Base-by-base conservation (phyloP, 805 yeast species). In the Wickerhamiella qilinensis region DNA sequence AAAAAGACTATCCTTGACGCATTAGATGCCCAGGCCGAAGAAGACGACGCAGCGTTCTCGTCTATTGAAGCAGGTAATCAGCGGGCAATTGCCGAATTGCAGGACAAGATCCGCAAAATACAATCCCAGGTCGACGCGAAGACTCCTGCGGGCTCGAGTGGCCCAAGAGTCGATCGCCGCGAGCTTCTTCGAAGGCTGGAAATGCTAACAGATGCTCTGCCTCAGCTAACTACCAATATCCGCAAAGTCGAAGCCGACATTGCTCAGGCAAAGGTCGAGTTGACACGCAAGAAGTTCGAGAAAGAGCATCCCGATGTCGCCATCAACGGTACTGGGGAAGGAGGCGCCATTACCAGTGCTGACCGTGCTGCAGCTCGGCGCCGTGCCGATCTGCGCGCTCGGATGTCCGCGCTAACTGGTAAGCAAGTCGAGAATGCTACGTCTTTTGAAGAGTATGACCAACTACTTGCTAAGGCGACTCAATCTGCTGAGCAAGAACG, bases 401-500 rank as follows among this genome's bases (percentile, higher is more conserved):
- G 94, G 48, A 85, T 88, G 93, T 93, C 94, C 21, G 83, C 88
- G 3, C 68, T 88, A 50, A 86, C 96, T 0, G 95, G 95, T 4
- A 78, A 75, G 50, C 63, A 71, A 6, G 61, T 66, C 2, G 61
- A 61, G 24, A 56, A 62, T 32, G 67, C 64, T 19, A 56, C 50
- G 12, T 62, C 57, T 7, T 66, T 69, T 48, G 72, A 73, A 30
- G 69, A 65, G 38, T 68, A 73, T 37, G 83, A 77, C 43, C 55
- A 61, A 5, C 60, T 63, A 36, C 65, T 77, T 44, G 68, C 66
- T 37, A 68, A 65, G 42, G 77, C 73, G 36, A 58, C 68, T 18
- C 63, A 67, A 17, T 60, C 57, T 19, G 68, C 77, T n/a, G 65
- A 64, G 29, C 56, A 57, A 17, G 82, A 75, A 38, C 64, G 73